Percentiles rank a stretch among this genome's conserved stretches.
phyloP scores from a whole-genome alignment of 306 rosid genomes.

The Lotus japonicus region DNA sequence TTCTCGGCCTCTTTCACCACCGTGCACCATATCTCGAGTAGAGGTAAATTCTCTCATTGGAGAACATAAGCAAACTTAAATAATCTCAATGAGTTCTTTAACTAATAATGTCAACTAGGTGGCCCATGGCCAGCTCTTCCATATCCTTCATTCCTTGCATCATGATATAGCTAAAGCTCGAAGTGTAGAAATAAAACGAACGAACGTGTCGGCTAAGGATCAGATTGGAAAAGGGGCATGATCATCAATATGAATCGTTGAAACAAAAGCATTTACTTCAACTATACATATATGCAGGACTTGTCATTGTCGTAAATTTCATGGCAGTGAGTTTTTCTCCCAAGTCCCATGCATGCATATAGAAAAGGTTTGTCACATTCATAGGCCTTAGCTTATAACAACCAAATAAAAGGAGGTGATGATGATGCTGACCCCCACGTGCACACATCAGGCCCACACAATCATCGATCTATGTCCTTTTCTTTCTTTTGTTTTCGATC shows the following conservation, averaged over 20 bases:
- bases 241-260: neutral
- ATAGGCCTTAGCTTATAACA: slow-evolving; percentile 17
- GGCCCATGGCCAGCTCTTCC: slow-evolving; percentile 23
- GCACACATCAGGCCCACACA: slow-evolving; percentile 19
- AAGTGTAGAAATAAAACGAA: neutral
- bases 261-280: slow-evolving; percentile 3
- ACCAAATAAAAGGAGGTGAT: neutral
- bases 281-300: neutral
- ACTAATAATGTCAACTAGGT: slow-evolving; percentile 3
- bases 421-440: slow-evolving; percentile 34
- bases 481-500: neutral
- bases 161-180: neutral
- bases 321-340: neutral
- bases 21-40: no score
- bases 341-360: slow-evolving; percentile 21
- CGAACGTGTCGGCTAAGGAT: slow-evolving; percentile 13
- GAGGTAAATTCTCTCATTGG: no score
- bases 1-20: no score
- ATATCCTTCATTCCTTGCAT: neutral
- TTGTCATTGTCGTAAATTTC: slow-evolving; percentile 16
- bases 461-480: slow-evolving; percentile 25
- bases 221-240: neutral
- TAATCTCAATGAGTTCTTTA: neutral
- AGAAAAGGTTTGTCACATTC: slow-evolving; percentile 20
- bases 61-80: neutral